A percentile compares a stretch with the other conserved stretches of the same genome.
Evolutionary conservation across 2,329 filamentous ascomycete genomes (phyloP).

Genomic region (Trichoderma aggressivum): DNA sequence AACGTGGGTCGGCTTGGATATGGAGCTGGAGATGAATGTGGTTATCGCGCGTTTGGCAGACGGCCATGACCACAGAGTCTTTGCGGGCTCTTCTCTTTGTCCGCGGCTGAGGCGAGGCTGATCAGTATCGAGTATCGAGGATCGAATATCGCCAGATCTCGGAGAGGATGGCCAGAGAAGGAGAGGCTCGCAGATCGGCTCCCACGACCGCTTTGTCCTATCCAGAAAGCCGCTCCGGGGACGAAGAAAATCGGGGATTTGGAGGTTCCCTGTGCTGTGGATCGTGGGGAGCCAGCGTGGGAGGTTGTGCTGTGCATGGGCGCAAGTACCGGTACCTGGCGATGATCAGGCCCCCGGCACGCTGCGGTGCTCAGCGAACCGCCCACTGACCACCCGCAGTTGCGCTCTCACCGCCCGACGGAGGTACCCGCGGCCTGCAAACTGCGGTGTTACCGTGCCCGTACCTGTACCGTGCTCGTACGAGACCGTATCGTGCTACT

Average conservation of each 20-base stretch:
- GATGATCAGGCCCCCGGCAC: neutral
- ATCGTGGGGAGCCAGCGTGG: slow-evolving; percentile 13
- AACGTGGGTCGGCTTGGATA: slow-evolving; percentile 10
- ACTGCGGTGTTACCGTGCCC: neutral
- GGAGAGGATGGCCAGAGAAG: neutral
- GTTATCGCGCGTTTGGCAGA: slow-evolving; percentile 8
- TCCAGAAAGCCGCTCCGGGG: neutral
- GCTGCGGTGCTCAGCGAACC: neutral
- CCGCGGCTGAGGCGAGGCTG: neutral
- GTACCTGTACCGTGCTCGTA: neutral
- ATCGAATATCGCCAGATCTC: neutral
- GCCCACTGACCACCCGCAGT: neutral
- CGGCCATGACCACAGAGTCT: slow-evolving; percentile 17
- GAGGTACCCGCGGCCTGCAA: neutral
- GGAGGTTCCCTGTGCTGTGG: neutral
- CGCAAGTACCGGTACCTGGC: neutral
- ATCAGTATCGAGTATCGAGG: neutral
- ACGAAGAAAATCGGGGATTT: slow-evolving; percentile 17
- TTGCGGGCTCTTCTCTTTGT: too few species aligned
- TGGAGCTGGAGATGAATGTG: neutral
- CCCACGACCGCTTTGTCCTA: neutral
- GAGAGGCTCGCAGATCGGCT: slow-evolving; percentile 4
- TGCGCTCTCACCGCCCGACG: slow-evolving; percentile 2
- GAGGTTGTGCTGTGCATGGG: neutral
- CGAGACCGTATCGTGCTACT: neutral